phyloP scores from a whole-genome alignment of 1,284 basidiomycete species.

The Gastroboletus turbinatus region DNA sequence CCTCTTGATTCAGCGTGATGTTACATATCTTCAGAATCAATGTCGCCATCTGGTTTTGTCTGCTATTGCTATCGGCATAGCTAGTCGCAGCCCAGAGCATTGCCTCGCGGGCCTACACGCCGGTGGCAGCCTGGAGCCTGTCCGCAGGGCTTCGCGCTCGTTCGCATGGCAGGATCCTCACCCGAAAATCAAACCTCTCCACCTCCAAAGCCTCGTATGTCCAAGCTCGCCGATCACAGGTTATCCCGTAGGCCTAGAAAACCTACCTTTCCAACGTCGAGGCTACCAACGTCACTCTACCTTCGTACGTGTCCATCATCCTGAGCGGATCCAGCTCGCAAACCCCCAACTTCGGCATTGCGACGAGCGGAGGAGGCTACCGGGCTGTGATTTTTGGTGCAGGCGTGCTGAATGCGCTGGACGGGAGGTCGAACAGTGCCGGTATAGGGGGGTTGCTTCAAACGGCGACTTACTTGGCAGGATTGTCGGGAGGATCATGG shows the following conservation, averaged over 20 bases:
- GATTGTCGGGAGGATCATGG: conserved; percentile 46
- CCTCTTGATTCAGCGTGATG: not conserved
- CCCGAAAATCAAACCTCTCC: conserved; percentile 33
- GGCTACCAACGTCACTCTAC: conserved; percentile 26
- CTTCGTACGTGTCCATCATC: conserved; percentile 38
- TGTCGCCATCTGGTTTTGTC: conserved; percentile 10
- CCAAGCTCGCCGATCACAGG: conserved; percentile 28
- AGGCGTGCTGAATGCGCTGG: conserved; percentile 49
- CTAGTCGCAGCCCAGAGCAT: conserved; percentile 24
- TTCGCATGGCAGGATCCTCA: conserved; percentile 33
- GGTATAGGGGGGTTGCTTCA: conserved; percentile 56
- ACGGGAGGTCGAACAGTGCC: conserved; percentile 40
- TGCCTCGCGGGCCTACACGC: conserved; percentile 29
- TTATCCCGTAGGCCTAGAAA: conserved; percentile 35
- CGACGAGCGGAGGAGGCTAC: conserved; percentile 47
- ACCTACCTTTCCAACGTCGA: conserved; percentile 38
- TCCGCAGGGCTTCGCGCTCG: conserved; percentile 33
- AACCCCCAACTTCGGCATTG: conserved; percentile 42
- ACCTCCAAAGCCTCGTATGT: conserved; percentile 32
- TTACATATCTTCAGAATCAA: not conserved
- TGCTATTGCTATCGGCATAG: conserved; percentile 7
- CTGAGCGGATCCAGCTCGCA: conserved; percentile 25
- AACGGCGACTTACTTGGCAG: conserved; percentile 42
- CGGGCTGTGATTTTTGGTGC: conserved; percentile 52
- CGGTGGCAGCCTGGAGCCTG: conserved; percentile 27